Percentiles rank a stretch among this genome's conserved stretches.
phyloP scores from a whole-genome alignment of 2,329 filamentous ascomycete species.

The Microdochium paspali region DNA sequence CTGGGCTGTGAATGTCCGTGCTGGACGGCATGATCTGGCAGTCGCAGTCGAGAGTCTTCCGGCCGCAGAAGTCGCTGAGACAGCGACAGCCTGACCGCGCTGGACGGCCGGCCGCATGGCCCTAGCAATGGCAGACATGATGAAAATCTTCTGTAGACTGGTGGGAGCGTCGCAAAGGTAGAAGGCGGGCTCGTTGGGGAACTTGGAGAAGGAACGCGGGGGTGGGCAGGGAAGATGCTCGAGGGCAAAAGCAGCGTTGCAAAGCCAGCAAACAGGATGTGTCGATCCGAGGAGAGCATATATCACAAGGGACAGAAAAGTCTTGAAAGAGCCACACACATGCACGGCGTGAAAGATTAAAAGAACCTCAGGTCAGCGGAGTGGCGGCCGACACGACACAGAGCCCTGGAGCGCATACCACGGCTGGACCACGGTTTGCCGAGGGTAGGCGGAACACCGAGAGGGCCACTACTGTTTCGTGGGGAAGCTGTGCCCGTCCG shows the following conservation, averaged over 20 bases:
- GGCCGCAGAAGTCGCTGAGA: not conserved
- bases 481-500: not conserved
- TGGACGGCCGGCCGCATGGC: not conserved
- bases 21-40: not conserved
- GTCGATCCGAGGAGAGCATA: not conserved
- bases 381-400: not conserved
- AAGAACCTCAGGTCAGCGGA: not conserved
- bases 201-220: not conserved
- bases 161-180: not conserved
- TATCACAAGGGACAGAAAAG: not conserved
- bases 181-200: not conserved
- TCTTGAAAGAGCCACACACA: not conserved
- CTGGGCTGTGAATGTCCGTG: not conserved
- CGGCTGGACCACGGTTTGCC: not conserved
- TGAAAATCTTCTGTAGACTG: not conserved
- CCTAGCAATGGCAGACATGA: conserved; percentile 1
- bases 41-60: not conserved
- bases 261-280: not conserved
- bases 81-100: not conserved
- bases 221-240: not conserved
- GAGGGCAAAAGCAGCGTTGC: not conserved
- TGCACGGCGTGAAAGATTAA: too few relatives aligned
- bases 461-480: not conserved
- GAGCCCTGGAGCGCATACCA: not conserved
- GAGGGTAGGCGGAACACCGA: not conserved